Conservation (phyloP, 2,329 filamentous ascomycete species). For the Beauveria medogensis region DNA sequence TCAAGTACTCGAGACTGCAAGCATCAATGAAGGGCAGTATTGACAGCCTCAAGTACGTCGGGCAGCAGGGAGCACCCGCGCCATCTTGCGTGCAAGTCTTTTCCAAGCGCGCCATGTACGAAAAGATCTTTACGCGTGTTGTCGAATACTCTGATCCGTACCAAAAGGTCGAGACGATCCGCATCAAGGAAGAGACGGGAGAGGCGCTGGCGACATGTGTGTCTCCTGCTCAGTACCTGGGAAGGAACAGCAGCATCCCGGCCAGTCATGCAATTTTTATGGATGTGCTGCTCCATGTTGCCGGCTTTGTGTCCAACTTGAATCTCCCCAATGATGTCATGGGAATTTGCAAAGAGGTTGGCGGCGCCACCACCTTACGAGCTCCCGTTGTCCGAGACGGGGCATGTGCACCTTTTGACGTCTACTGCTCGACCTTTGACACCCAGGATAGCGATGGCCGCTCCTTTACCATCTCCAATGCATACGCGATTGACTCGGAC, state of each 20-base stretch:
- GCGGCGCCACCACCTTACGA: conserved; percentile 15
- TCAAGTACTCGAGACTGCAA: background rate
- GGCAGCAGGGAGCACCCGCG: background rate
- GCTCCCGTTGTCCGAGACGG: conserved; percentile 17
- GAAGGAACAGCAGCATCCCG: background rate
- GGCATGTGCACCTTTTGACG: conserved; percentile 14
- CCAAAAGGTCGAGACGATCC: background rate
- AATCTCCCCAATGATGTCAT: conserved; percentile 19
- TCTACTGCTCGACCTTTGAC: conserved; percentile 17
- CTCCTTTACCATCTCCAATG: conserved; percentile 19
- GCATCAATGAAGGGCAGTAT: background rate
- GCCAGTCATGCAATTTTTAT: conserved; percentile 19
- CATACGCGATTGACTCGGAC: conserved; percentile 17
- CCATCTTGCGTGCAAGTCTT: background rate
- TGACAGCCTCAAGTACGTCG: background rate
- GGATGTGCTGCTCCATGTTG: conserved; percentile 24
- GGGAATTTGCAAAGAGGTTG: conserved; percentile 19
- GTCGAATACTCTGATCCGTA: background rate
- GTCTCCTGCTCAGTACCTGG: conserved; percentile 14
- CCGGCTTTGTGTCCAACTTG: conserved; percentile 24
- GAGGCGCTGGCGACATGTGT: background rate
- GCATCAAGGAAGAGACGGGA: background rate
- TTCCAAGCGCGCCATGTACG: background rate
- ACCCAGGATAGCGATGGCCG: conserved; percentile 19
- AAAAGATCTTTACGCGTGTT: background rate